Base-by-base conservation (phyloP, 768 basidiomycete genomes). In the Lepiota brunneoincarnata region DNA sequence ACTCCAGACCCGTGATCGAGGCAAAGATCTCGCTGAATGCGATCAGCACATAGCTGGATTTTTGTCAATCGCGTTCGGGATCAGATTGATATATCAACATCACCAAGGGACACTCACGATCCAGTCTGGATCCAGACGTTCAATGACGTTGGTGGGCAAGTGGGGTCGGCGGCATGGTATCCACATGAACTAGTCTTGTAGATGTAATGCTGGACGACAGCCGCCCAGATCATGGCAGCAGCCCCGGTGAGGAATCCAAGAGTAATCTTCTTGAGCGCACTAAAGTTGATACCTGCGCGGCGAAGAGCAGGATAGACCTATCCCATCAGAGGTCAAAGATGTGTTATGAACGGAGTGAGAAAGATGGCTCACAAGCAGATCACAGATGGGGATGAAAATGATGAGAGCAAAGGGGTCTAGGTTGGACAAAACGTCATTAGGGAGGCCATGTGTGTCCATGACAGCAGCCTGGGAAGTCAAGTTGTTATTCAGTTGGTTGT, bases 1-100 rank as follows among this genome's bases (percentile, higher is more conserved):
- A 92, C 66, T 93, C 89, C 54, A 93, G 78, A 6, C 87, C 86
- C 0, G 89, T 91, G 69, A 93, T 89, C 4, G 84, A 84, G 1
- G 87, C 87, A 44, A 91, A 76, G 64, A 93, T 91, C 71, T 92
- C 89, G 63, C 79, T 81, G 55, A 84, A 74, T 1, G 85, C 86
- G 59, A 89, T 77, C 45, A 89, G 70, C 39, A 87, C 67, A 64
- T 89, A 89, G 5, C 82, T 83, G 43, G 1, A 56, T 49, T 23
- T 23, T 4, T 28, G 23, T 3, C 14, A 24, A 18, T n/a, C n/a
- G n/a, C n/a, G n/a, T n/a, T n/a, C n/a, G 24, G 41, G 46, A 52
- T 11, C 54, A 54, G 23, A 7, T 17, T 46, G 9, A 15, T 17
- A 9, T 28, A 5, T 47, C 15, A 40, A 26, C 7, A 31, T 23